Conservation (phyloP, 1,284 basidiomycete genomes). For the Ustilago curta region DNA sequence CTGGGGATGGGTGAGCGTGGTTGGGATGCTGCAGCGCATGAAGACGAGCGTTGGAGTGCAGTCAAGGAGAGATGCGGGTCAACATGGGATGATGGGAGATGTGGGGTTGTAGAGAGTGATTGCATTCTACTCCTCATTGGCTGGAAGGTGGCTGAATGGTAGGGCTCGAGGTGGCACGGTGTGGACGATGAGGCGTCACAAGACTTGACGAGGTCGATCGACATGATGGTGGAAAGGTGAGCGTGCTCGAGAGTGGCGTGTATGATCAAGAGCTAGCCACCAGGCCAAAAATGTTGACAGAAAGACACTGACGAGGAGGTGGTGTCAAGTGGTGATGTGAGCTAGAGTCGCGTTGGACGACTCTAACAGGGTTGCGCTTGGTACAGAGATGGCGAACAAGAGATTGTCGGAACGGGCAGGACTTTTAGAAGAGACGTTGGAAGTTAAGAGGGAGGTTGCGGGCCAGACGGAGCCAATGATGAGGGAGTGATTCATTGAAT, state of each 20-base stretch:
- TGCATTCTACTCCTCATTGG: conserved; percentile 18
- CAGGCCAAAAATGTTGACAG: background rate
- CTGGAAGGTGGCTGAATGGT: conserved; percentile 22
- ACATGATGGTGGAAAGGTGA: conserved; percentile 1
- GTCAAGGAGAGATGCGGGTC: conserved; percentile 3
- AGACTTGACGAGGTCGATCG: background rate
- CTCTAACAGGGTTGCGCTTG: too few species aligned
- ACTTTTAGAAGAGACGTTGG: too few species aligned
- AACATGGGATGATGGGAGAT: background rate
- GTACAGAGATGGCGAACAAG: too few species aligned
- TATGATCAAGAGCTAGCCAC: conserved; percentile 1
- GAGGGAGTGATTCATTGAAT: too few species aligned
- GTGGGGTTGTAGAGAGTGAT: conserved; percentile 11
- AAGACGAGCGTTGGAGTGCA: background rate
- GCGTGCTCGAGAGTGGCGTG: background rate
- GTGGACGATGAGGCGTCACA: background rate
- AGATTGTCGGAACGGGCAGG: too few species aligned
- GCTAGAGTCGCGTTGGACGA: too few species aligned
- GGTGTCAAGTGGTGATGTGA: too few species aligned
- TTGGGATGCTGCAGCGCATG: background rate
- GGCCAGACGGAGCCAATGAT: too few species aligned
- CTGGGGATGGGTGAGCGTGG: background rate
- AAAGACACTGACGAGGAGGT: background rate
- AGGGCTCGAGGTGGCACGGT: conserved; percentile 7
- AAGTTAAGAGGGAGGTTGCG: too few species aligned